These are phyloP conservation scores for Garcia nutans DNA, from an alignment of 345 rosid genomes.

Conservation along the genomic window DNA sequence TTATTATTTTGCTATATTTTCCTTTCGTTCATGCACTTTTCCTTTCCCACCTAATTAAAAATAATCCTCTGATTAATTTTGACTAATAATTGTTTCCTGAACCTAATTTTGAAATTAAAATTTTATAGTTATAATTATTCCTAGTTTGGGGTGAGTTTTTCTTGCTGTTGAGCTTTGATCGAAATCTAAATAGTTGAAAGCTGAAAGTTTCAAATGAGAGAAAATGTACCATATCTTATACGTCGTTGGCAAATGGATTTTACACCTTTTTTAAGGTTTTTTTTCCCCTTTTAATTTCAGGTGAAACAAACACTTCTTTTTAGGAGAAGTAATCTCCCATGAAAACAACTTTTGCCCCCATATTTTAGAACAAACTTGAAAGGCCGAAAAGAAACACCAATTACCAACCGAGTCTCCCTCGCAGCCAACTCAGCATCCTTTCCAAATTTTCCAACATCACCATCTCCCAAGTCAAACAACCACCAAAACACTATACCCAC, in stretches of 20 bases:
- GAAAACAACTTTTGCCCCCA: conserved; percentile 35
- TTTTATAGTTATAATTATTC: too few relatives aligned
- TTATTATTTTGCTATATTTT: too few relatives aligned
- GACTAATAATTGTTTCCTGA: background rate
- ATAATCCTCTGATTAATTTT: background rate
- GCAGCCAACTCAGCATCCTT: background rate
- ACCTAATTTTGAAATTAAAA: background rate
- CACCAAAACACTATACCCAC: background rate
- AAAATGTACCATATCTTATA: conserved; percentile 10
- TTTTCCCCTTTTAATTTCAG: background rate
- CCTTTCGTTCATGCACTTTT: background rate
- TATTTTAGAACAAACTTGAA: conserved; percentile 14
- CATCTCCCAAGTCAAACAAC: background rate
- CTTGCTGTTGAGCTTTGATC: background rate
- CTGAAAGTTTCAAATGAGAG: background rate
- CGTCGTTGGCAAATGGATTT: conserved; percentile 34
- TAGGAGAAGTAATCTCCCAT: conserved; percentile 20
- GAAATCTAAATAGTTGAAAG: background rate
- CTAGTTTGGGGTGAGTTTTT: background rate
- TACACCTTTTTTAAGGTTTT: background rate
- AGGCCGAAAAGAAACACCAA: background rate
- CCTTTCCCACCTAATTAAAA: background rate
- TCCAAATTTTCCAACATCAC: background rate
- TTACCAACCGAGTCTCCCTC: background rate
- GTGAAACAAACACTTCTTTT: conserved; percentile 5